Percentiles rank a stretch among this genome's conserved stretches.
Evolutionary conservation across 2,329 filamentous ascomycete species (phyloP).

Genomic region (Epichloe baconii): DNA sequence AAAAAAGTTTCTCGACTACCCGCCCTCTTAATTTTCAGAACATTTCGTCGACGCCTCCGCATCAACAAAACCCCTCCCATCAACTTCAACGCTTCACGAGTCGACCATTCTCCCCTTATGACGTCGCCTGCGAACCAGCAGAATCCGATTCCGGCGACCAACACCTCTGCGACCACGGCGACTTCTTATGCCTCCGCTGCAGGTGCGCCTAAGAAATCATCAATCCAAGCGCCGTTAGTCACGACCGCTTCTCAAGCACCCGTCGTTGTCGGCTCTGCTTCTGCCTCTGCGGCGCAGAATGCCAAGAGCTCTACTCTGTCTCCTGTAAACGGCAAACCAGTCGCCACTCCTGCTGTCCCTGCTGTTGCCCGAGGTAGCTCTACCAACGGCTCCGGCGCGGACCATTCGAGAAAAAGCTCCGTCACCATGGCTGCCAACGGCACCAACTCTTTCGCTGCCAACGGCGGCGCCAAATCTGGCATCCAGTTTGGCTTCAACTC

Average conservation of each 20-base stretch:
- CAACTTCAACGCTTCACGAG: slow-evolving; percentile 1
- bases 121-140: slow-evolving; percentile 46
- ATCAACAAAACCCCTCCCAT: not conserved
- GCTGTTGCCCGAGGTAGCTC: slow-evolving; percentile 50
- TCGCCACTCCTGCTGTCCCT: slow-evolving; percentile 57
- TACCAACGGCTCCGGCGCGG: slow-evolving; percentile 55
- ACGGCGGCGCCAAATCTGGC: slow-evolving; percentile 53
- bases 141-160: slow-evolving; percentile 43
- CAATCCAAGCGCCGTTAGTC: slow-evolving; percentile 45
- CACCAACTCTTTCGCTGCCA: slow-evolving; percentile 60
- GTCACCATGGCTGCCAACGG: slow-evolving; percentile 84
- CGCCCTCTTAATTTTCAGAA: slow-evolving; percentile 4
- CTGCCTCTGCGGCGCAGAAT: slow-evolving; percentile 37
- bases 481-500: slow-evolving; percentile 80
- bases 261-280: slow-evolving; percentile 42
- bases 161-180: slow-evolving; percentile 42
- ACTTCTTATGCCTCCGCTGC: slow-evolving; percentile 56
- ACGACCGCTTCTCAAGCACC: slow-evolving; percentile 42
- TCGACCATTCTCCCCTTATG: slow-evolving; percentile 30
- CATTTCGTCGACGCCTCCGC: not conserved
- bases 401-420: slow-evolving; percentile 76
- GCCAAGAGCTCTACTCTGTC: slow-evolving; percentile 55
- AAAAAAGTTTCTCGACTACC: slow-evolving; percentile 3
- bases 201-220: slow-evolving; percentile 48
- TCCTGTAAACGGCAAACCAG: slow-evolving; percentile 73